phyloP scores from a whole-genome alignment of 2,329 filamentous ascomycete genomes.

The Fusarium cyanostomum region DNA sequence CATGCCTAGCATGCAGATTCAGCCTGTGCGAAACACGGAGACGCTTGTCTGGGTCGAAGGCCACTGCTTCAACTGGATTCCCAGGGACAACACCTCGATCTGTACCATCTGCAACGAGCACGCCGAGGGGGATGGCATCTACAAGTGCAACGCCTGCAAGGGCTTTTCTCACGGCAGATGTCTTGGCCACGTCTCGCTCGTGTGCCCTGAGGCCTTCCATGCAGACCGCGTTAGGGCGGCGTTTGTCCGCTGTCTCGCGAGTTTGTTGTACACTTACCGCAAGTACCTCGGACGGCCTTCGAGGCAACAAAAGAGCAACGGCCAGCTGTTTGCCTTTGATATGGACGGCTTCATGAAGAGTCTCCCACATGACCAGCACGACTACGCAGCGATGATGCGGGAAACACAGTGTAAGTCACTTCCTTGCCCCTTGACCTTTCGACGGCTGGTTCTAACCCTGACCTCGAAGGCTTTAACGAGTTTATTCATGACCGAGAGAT shows the following conservation, averaged over 20 bases:
- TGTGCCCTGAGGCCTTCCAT: constrained; percentile 71
- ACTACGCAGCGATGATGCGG: constrained; percentile 70
- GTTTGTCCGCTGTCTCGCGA: constrained; percentile 73
- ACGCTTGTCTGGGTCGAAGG: constrained; percentile 86
- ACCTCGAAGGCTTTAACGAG: constrained; percentile 70
- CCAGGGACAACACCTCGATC: constrained; percentile 65
- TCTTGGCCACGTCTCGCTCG: constrained; percentile 69
- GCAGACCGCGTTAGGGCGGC: constrained; percentile 69
- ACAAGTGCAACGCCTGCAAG: constrained; percentile 74
- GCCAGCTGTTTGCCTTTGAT: constrained; percentile 71
- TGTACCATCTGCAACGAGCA: constrained; percentile 83
- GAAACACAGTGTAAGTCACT: constrained; percentile 69
- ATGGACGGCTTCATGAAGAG: constrained; percentile 72
- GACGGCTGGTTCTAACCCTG: constrained; percentile 7
- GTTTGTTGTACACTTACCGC: constrained; percentile 72
- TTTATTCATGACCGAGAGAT: constrained; percentile 85
- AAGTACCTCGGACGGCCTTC: constrained; percentile 69
- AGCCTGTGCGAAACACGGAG: constrained; percentile 81
- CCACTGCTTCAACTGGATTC: constrained; percentile 77
- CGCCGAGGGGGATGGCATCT: constrained; percentile 76
- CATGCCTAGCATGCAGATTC: constrained; percentile 85
- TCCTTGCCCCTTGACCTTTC: background rate
- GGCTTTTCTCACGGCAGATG: constrained; percentile 67
- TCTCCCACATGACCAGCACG: constrained; percentile 72
- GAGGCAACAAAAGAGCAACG: constrained; percentile 68